Evolutionary conservation across 225 moss, liverwort and hornwort genomes (phyloP).

Genomic region (Bryum argenteum): DNA sequence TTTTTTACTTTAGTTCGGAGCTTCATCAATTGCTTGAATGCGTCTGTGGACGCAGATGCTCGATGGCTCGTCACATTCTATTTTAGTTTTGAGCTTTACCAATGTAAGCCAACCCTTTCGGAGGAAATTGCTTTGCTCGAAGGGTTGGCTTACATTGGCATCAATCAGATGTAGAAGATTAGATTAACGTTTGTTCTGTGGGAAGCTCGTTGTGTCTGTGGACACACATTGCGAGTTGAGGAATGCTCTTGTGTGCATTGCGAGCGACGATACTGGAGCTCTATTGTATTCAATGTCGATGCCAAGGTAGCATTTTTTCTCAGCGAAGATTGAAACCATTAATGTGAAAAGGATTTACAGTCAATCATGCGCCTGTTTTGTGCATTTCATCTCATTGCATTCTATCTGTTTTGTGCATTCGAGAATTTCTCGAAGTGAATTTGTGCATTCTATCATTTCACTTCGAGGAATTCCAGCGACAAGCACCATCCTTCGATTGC

Average conservation of each 20-base stretch:
- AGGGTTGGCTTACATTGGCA: background rate
- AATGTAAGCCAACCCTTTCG: background rate
- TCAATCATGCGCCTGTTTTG: background rate
- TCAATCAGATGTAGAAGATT: background rate
- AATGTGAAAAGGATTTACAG: background rate
- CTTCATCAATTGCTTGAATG: background rate
- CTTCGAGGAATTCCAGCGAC: too few relatives aligned
- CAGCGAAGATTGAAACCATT: background rate
- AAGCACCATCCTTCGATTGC: too few relatives aligned
- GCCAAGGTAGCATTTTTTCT: background rate
- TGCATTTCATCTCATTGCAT: too few relatives aligned
- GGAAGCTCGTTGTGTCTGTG: background rate
- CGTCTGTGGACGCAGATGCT: background rate
- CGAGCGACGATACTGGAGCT: background rate
- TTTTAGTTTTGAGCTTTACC: background rate
- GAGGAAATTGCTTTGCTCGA: background rate
- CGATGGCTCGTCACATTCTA: too few relatives aligned
- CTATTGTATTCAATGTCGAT: background rate
- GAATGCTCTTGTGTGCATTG: background rate
- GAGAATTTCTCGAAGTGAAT: too few relatives aligned
- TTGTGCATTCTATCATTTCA: too few relatives aligned
- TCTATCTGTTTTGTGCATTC: too few relatives aligned
- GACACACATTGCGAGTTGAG: constrained; percentile 4
- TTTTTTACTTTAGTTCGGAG: too few relatives aligned
- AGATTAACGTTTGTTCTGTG: background rate